phyloP scores from a whole-genome alignment of 169 alveolate genomes.

The Cryptosporidium sp. region DNA sequence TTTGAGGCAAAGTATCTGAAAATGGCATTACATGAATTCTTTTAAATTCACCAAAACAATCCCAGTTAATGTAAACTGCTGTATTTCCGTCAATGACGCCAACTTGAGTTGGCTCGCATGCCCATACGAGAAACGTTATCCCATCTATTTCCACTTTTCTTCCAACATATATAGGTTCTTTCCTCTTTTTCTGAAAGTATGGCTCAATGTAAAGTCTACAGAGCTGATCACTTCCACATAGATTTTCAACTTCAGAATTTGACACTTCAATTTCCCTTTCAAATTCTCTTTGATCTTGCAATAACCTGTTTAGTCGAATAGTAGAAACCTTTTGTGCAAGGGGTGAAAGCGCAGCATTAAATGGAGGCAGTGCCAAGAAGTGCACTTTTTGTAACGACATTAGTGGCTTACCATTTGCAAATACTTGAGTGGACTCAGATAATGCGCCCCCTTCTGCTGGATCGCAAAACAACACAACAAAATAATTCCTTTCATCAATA shows the following conservation, averaged over 20 bases:
- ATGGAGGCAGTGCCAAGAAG: constrained; percentile 65
- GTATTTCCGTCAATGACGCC: constrained; percentile 48
- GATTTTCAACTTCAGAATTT: constrained; percentile 21
- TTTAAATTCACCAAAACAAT: constrained; percentile 77
- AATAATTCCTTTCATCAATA: constrained; percentile 46
- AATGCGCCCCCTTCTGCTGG: constrained; percentile 52
- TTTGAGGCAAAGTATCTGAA: constrained; percentile 81
- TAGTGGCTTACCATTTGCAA: constrained; percentile 64
- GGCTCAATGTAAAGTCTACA: constrained; percentile 61
- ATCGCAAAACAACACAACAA: constrained; percentile 63
- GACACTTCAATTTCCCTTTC: constrained; percentile 15
- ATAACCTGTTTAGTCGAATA: constrained; percentile 30
- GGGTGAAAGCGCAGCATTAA: constrained; percentile 69
- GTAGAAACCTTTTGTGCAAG: constrained; percentile 69
- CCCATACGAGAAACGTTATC: constrained; percentile 64
- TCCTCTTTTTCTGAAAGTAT: constrained; percentile 41
- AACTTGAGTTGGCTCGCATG: constrained; percentile 71
- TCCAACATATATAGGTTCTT: constrained; percentile 67
- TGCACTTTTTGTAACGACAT: constrained; percentile 42
- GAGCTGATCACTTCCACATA: constrained; percentile 49
- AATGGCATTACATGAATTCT: constrained; percentile 80
- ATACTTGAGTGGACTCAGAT: constrained; percentile 66
- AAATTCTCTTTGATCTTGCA: constrained; percentile 22
- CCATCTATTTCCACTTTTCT: constrained; percentile 59
- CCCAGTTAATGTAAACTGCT: constrained; percentile 69